A percentile compares a stretch with the other conserved stretches of the same genome.
Evolutionary conservation across 202 grass and related monocot species (phyloP).

Genomic region (Brachypodium distachyon): DNA sequence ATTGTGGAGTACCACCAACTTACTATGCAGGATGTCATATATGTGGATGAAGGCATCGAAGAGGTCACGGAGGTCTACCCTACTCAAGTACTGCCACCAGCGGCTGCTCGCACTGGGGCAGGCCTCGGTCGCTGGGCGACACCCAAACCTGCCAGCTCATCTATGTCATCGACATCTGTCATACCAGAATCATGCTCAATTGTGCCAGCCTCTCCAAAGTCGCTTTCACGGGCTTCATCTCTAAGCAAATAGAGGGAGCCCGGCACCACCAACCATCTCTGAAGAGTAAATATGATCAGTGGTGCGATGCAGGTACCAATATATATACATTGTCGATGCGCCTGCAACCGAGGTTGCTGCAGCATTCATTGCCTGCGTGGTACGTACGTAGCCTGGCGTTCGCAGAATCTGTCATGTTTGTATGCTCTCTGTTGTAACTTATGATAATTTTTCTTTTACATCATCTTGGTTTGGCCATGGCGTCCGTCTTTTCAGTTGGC

Average conservation of each 20-base stretch:
- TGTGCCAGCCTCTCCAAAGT: slow-evolving; percentile 37
- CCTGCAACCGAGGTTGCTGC: background rate
- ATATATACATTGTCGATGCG: background rate
- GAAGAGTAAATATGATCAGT: slow-evolving; percentile 10
- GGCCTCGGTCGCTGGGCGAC: background rate
- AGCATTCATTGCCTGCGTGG: slow-evolving; percentile 2
- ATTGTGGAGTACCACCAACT: slow-evolving; percentile 99
- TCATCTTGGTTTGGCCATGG: background rate
- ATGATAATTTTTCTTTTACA: background rate
- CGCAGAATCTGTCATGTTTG: slow-evolving; percentile 10
- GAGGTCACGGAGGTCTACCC: slow-evolving; percentile 90
- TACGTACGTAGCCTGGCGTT: background rate
- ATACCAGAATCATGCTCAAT: slow-evolving; percentile 41
- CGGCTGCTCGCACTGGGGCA: slow-evolving; percentile 1
- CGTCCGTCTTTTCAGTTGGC: background rate
- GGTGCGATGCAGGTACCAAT: background rate
- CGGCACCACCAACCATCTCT: background rate
- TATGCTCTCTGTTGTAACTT: slow-evolving; percentile 26
- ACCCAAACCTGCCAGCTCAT: slow-evolving; percentile 21
- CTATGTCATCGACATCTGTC: slow-evolving; percentile 24
- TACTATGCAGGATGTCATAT: slow-evolving; percentile 97
- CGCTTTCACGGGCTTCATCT: background rate
- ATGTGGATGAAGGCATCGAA: slow-evolving; percentile 94
- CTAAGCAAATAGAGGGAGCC: slow-evolving; percentile 12
- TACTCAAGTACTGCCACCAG: slow-evolving; percentile 47